Conservation (phyloP, 805 yeast genomes). For the Zygosaccharomyces bailii region DNA sequence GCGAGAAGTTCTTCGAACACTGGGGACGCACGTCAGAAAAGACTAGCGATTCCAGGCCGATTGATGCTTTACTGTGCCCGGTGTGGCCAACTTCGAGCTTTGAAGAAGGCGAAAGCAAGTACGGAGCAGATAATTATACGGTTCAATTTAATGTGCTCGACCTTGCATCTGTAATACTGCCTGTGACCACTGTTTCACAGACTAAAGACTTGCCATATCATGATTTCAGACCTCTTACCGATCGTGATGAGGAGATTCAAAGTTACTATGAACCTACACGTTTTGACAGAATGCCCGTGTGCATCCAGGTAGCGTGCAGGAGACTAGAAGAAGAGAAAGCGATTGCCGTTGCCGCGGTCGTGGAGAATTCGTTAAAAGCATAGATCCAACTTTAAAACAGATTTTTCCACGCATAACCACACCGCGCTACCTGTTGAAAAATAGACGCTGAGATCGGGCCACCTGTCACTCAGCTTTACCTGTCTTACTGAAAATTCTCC, state of each 20-base stretch:
- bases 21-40: constrained; percentile 36
- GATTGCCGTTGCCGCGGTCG: constrained; percentile 33
- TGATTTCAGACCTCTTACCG: constrained; percentile 29
- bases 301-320: constrained; percentile 53
- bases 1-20: constrained; percentile 39
- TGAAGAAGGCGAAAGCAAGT: constrained; percentile 38
- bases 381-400: too few species aligned
- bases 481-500: too few species aligned
- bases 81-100: constrained; percentile 44
- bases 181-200: constrained; percentile 42
- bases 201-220: constrained; percentile 31
- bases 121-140: constrained; percentile 42
- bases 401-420: too few species aligned
- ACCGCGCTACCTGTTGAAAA: too few species aligned
- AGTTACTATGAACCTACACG: constrained; percentile 46
- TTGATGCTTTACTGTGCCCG: constrained; percentile 51
- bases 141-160: constrained; percentile 41
- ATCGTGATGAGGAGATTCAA: constrained; percentile 33
- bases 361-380: constrained; percentile 23
- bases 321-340: constrained; percentile 59
- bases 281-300: constrained; percentile 51
- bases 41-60: constrained; percentile 39
- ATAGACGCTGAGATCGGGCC: too few species aligned
- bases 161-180: constrained; percentile 42
- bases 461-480: too few species aligned